Evolutionary conservation across 2,329 filamentous ascomycete species (phyloP).

Genomic region (Lecanicillium sp.): DNA sequence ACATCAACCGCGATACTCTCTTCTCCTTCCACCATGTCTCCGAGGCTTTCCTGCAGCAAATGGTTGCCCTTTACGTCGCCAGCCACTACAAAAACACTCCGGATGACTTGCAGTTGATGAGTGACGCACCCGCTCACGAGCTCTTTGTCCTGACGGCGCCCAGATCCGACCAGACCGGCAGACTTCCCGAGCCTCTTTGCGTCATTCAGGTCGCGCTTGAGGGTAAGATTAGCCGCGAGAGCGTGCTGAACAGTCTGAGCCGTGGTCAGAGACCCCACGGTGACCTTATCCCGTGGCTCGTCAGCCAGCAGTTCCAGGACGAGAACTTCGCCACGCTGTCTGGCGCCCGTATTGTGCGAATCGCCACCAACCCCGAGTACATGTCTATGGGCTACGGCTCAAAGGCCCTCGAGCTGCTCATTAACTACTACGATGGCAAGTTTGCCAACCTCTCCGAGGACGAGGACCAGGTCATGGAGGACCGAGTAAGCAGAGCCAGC

Average conservation of each 20-base stretch:
- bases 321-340: slow-evolving; percentile 92
- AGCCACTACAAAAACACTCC: slow-evolving; percentile 98
- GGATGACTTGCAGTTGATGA: slow-evolving; percentile 97
- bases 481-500: slow-evolving; percentile 69
- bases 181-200: slow-evolving; percentile 85
- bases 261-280: slow-evolving; percentile 84
- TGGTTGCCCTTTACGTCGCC: slow-evolving; percentile 96
- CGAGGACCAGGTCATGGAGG: slow-evolving; percentile 44
- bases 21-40: slow-evolving; percentile 98
- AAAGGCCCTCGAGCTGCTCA: slow-evolving; percentile 77
- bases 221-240: slow-evolving; percentile 89
- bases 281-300: slow-evolving; percentile 94
- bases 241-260: slow-evolving; percentile 82
- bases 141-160: slow-evolving; percentile 91
- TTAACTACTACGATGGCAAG: slow-evolving; percentile 92
- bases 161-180: slow-evolving; percentile 66
- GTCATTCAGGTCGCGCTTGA: slow-evolving; percentile 93
- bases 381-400: slow-evolving; percentile 88
- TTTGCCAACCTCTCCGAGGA: slow-evolving; percentile 79
- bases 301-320: slow-evolving; percentile 97
- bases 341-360: slow-evolving; percentile 85
- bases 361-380: slow-evolving; percentile 95
- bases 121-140: slow-evolving; percentile 92
- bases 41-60: slow-evolving; percentile 94
- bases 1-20: slow-evolving; percentile 93